A percentile compares a stretch with the other conserved stretches of the same genome.
phyloP scores from a whole-genome alignment of 306 rosid genomes.

The Fagus crenata region DNA sequence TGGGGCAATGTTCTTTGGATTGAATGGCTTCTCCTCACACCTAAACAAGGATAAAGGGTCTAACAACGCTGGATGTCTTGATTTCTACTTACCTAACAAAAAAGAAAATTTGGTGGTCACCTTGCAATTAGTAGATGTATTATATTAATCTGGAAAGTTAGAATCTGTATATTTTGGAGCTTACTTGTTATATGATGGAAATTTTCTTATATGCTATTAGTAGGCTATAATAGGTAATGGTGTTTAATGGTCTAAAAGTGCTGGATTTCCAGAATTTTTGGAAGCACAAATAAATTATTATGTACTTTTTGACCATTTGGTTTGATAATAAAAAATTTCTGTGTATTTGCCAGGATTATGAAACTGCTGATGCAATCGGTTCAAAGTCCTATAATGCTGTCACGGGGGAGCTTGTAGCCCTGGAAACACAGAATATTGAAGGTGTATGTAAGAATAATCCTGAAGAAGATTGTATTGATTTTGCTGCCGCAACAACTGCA shows the following conservation, averaged over 20 bases:
- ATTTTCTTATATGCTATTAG: neutral
- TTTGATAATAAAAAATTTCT: conserved; percentile 31
- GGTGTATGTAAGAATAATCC: conserved; percentile 37
- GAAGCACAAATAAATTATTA: conserved; percentile 7
- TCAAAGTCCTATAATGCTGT: conserved; percentile 88
- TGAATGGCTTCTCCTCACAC: neutral
- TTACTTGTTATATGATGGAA: neutral
- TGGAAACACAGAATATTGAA: conserved; percentile 68
- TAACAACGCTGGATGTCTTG: neutral
- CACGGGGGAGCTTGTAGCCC: conserved; percentile 90
- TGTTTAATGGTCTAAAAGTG: neutral
- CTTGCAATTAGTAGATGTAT: neutral
- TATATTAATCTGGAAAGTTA: neutral
- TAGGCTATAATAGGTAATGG: neutral
- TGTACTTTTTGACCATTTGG: conserved; percentile 25
- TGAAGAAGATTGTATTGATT: conserved; percentile 93
- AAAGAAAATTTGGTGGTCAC: neutral
- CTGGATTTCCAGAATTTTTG: neutral
- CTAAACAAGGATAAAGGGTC: neutral
- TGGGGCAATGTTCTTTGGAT: neutral
- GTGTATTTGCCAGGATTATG: conserved; percentile 59
- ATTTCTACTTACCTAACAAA: neutral
- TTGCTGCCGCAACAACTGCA: conserved; percentile 98
- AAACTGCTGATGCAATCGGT: conserved; percentile 73
- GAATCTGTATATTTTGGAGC: neutral